A percentile compares a stretch with the other conserved stretches of the same genome.
Conservation (phyloP, 108 stramenopile genomes). For the Stephanodiscus triporus region DNA sequence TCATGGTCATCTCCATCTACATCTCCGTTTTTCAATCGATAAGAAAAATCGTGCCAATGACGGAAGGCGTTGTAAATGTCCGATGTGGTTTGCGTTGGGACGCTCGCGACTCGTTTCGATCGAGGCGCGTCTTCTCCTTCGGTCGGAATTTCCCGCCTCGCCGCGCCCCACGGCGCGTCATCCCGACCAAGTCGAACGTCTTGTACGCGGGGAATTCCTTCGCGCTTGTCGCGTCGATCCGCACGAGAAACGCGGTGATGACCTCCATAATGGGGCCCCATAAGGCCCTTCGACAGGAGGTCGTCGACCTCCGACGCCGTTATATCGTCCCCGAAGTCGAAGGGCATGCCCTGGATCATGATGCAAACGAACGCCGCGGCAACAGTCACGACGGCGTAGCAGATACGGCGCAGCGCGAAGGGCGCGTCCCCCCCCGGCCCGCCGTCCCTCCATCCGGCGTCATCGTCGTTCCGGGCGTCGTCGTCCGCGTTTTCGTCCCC, state of each 20-base stretch:
- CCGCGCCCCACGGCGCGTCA: too few relatives aligned
- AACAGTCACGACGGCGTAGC: constrained; percentile 27
- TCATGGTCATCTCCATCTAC: background rate
- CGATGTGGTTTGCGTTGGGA: background rate
- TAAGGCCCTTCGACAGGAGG: constrained; percentile 12
- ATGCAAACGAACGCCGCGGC: constrained; percentile 30
- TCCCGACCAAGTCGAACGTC: too few relatives aligned
- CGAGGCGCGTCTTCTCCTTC: background rate
- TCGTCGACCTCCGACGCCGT: constrained; percentile 4
- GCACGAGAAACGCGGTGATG: constrained; percentile 10
- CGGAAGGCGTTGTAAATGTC: background rate
- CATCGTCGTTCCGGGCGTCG: too few relatives aligned
- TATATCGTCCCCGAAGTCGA: background rate
- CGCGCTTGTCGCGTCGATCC: background rate
- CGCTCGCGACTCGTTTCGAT: background rate
- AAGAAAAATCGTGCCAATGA: too few relatives aligned
- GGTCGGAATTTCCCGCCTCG: background rate
- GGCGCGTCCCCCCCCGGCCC: background rate
- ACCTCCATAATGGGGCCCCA: constrained; percentile 27
- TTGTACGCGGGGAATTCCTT: background rate
- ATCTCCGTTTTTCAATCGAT: background rate
- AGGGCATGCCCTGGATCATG: constrained; percentile 20
- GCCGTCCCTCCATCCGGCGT: background rate
- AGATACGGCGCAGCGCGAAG: constrained; percentile 29
- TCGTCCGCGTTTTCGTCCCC: too few relatives aligned